A percentile compares a stretch with the other conserved stretches of the same genome.
Conservation (phyloP, 2,329 filamentous ascomycete genomes). For the Aureobasidium melanogenum region DNA sequence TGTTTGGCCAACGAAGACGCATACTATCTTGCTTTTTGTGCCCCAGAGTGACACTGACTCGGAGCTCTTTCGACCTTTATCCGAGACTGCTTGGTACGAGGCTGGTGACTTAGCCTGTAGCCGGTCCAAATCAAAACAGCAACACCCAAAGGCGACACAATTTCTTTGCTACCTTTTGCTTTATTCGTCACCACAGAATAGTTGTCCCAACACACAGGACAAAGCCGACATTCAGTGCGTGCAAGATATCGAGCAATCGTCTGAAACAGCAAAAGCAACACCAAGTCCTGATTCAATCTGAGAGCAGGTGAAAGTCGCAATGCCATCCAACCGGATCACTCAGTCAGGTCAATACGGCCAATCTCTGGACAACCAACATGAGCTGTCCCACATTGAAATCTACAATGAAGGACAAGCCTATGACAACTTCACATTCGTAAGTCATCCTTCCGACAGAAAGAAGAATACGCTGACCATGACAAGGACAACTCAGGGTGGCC, state of each 20-base stretch:
- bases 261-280: slow-evolving; percentile 14
- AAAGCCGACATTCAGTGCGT: background rate
- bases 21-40: slow-evolving; percentile 13
- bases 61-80: slow-evolving; percentile 5
- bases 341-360: background rate
- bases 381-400: slow-evolving; percentile 33
- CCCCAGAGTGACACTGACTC: slow-evolving; percentile 10
- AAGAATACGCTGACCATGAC: slow-evolving; percentile 6
- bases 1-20: slow-evolving; percentile 2
- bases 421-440: slow-evolving; percentile 23
- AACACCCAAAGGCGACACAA: slow-evolving; percentile 3
- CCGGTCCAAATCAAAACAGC: background rate
- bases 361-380: slow-evolving; percentile 17
- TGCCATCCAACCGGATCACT: slow-evolving; percentile 4
- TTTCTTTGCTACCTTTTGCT: slow-evolving; percentile 1
- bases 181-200: background rate
- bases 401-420: slow-evolving; percentile 33
- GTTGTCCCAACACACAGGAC: background rate
- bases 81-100: slow-evolving; percentile 8
- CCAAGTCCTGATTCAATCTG: background rate
- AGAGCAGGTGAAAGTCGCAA: slow-evolving; percentile 4
- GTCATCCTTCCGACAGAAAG: background rate
- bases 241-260: slow-evolving; percentile 8
- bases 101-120: background rate
- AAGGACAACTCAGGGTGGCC: slow-evolving; percentile 8